Evolutionary conservation across 208 protist species (phyloP).

Genomic region (Trypanosoma cruzi): DNA sequence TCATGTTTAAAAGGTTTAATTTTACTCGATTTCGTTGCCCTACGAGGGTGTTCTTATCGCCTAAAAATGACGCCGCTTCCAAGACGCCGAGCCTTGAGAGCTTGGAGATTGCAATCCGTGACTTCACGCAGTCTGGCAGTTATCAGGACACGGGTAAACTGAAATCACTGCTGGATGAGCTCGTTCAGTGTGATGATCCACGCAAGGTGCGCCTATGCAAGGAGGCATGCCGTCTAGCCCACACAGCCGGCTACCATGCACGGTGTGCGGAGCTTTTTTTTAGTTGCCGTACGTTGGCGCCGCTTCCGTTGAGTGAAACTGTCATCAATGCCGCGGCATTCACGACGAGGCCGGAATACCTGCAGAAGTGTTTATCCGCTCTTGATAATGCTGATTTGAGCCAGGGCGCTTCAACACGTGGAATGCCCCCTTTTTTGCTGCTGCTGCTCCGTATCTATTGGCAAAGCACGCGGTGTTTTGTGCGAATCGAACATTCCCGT

Average conservation of each 20-base stretch:
- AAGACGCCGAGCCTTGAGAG: slow-evolving; percentile 1
- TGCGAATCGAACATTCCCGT: neutral
- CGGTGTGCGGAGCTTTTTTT: slow-evolving; percentile 45
- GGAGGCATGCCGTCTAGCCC: slow-evolving; percentile 32
- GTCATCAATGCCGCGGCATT: slow-evolving; percentile 29
- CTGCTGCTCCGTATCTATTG: slow-evolving; percentile 30
- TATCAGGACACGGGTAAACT: slow-evolving; percentile 6
- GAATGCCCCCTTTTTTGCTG: neutral
- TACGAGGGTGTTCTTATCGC: slow-evolving; percentile 9
- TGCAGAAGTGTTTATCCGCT: slow-evolving; percentile 26
- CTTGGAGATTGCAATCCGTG: slow-evolving; percentile 21
- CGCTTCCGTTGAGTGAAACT: slow-evolving; percentile 18
- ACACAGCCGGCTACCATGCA: slow-evolving; percentile 23
- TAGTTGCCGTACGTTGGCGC: slow-evolving; percentile 19
- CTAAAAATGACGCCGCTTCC: neutral
- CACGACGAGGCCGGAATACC: slow-evolving; percentile 21
- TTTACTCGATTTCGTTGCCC: slow-evolving; percentile 1
- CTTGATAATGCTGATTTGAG: neutral
- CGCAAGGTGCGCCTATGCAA: slow-evolving; percentile 28
- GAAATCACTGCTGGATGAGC: slow-evolving; percentile 23
- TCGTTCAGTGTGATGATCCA: slow-evolving; percentile 23
- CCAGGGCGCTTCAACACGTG: slow-evolving; percentile 1
- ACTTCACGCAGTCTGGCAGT: slow-evolving; percentile 4
- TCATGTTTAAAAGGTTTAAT: slow-evolving; percentile 11
- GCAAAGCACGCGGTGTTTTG: slow-evolving; percentile 32